Evolutionary conservation across 495 filamentous ascomycete species (phyloP).

Genomic region (Eremomyces bilateralis): DNA sequence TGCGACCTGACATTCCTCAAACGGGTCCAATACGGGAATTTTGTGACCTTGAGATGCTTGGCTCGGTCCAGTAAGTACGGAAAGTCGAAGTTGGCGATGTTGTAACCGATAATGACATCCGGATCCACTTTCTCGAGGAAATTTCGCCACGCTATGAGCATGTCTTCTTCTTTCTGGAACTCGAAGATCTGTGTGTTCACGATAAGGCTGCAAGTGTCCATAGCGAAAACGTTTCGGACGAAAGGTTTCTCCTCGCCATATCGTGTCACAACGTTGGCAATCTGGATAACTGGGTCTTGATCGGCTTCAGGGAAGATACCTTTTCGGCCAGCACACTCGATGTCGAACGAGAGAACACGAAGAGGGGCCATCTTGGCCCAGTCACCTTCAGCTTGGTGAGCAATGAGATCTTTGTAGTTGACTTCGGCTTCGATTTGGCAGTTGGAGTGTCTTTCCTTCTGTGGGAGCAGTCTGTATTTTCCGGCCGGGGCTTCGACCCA

Average conservation of each 20-base stretch:
- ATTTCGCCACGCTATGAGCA: conserved; percentile 74
- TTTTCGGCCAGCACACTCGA: conserved; percentile 93
- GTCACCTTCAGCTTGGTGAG: conserved; percentile 76
- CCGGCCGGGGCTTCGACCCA: conserved; percentile 75
- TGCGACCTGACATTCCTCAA: conserved; percentile 40
- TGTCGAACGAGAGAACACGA: conserved; percentile 87
- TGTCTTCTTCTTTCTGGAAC: conserved; percentile 54
- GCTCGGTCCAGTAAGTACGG: conserved; percentile 87
- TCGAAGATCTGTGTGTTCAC: conserved; percentile 86
- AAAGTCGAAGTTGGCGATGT: conserved; percentile 97
- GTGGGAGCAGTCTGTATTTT: conserved; percentile 43
- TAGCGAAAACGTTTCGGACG: conserved; percentile 84
- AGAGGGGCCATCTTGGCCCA: conserved; percentile 98
- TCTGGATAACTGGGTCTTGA: conserved; percentile 89
- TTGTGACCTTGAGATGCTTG: conserved; percentile 48
- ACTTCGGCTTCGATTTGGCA: conserved; percentile 87
- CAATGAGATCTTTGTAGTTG: conserved; percentile 61
- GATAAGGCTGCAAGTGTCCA: conserved; percentile 76
- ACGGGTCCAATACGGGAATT: conserved; percentile 74
- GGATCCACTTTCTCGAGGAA: conserved; percentile 86
- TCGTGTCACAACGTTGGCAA: conserved; percentile 89
- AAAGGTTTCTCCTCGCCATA: conserved; percentile 95
- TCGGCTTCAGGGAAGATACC: conserved; percentile 89
- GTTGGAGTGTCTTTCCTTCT: conserved; percentile 49
- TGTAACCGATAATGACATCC: conserved; percentile 97